Evolutionary conservation across 2,329 filamentous ascomycete species (phyloP), one percentile per base, ranked within the genome.

Genomic region (Colletotrichum trifolii): DNA sequence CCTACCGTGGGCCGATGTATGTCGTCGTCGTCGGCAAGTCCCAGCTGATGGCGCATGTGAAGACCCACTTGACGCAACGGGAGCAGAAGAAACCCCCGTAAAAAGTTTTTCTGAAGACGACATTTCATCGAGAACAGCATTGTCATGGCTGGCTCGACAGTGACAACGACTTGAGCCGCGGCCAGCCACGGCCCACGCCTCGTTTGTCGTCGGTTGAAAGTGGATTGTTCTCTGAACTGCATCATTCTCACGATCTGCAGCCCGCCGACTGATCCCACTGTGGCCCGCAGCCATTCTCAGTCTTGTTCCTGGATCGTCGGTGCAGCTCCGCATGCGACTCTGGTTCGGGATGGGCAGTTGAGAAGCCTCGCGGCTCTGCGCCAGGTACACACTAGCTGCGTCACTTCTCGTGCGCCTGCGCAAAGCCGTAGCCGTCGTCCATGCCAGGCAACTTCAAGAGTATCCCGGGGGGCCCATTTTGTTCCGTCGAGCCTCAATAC

Each of bases 171-270:
- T 25, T 50, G 13, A 38, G 33, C 45, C 52, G 47, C 46, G 58
- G 46, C 63, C 63, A 64, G 40, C 53, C 34, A 54, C 40, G 35
- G 54, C 12, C 12, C 13, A 43, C 15, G 43, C 15, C 55, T 67
- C 59, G 64, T 67, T 64, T 68, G 59, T 45, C 53, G 64, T 67
- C 67, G 67, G 67, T 55, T 64, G 39, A 64, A 64, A 68, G 67
- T 68, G 59, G 62, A 65, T 56, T 38, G 25, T 42, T 36, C 25
- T 15, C 10, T 9, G 45, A n/a, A 62, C 62, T 56, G 46, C 62
- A 62, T 58, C 57, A 56, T 56, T 13, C 25, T 25, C 25, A 25
- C 25, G 25, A 11, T 40, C 39, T 13, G 17, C 46, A 60, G 25
- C 11, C 49, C 38, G 54, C 47, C 34, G 40, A 17, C 13, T 9